Evolutionary conservation across 1,139 yeast genomes (phyloP).

Genomic region (Suhomyces bolitotheri): DNA sequence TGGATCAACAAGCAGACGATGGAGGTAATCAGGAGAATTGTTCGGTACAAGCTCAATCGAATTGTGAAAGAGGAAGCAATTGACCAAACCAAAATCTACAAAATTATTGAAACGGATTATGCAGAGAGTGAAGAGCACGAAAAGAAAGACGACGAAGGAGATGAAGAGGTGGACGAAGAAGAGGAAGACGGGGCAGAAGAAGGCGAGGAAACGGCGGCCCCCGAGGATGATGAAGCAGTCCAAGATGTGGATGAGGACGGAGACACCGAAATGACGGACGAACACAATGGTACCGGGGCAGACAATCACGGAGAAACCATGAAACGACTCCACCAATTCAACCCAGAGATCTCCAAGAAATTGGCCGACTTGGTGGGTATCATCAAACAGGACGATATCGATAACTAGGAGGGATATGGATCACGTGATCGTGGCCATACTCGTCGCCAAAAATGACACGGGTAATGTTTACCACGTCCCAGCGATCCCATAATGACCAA

Average conservation of each 20-base stretch:
- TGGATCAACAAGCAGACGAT: constrained; percentile 72
- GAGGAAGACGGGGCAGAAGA: constrained; percentile 25
- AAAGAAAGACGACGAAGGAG: constrained; percentile 20
- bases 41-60: constrained; percentile 70
- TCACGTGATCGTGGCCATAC: constrained; percentile 6
- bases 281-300: constrained; percentile 22
- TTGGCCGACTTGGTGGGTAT: constrained; percentile 45
- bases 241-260: constrained; percentile 15
- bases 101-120: constrained; percentile 44
- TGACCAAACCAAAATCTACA: constrained; percentile 41
- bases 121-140: constrained; percentile 27
- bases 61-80: constrained; percentile 47
- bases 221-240: constrained; percentile 18
- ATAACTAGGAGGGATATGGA: constrained; percentile 3
- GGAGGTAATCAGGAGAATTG: constrained; percentile 62
- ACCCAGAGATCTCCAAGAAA: constrained; percentile 39
- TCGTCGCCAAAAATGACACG: constrained; percentile 9
- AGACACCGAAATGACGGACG: constrained; percentile 14
- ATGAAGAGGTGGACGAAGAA: constrained; percentile 23
- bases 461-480: constrained; percentile 5
- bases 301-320: constrained; percentile 18
- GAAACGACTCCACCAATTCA: constrained; percentile 36
- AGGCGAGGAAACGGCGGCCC: constrained; percentile 24
- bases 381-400: constrained; percentile 43
- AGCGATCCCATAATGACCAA: constrained; percentile 54